Base-by-base conservation (phyloP, 2,329 filamentous ascomycete genomes). In the Oidium heveae region DNA sequence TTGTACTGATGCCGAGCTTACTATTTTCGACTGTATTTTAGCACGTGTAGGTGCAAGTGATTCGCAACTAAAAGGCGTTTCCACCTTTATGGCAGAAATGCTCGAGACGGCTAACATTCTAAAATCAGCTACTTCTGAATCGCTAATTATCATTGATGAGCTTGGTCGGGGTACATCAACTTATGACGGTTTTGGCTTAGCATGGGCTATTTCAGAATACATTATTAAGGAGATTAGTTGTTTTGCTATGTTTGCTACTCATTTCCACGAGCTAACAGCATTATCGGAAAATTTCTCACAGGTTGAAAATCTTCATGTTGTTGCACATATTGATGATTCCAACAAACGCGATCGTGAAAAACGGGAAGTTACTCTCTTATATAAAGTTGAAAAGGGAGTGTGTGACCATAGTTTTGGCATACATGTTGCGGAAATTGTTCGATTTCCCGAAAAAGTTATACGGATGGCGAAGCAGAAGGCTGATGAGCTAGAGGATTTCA, bases 51-150 rank as follows among this genome's bases (percentile, higher is more conserved):
- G 93, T 44, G 93, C 91, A 7, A 91, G 84, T 61, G 93, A 98
- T 68, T 94, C 86, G 7, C 91, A 96, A 67, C 81, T 98, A 58
- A 96, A 96, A 69, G 91, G 91, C 37, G 91, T 98, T 1, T 94
- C 86, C 3, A 98, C 91, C 0, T 98, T 98, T 68, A 98, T 98
- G 93, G 91, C 91, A 1, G 91, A 98, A 70, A 98, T 98, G 91
- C 76, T 98, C 22, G 91, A 98, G 67, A 98, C 91, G 1, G 87
- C 91, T 60, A 96, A 96, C 66, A 98, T 98, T 59, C 80, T 98
- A 64, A 96, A 96, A 70, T 93, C 86, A 0, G 91, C 91, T 1
- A 98, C 91, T 0, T 79, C 83, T 34, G 91, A 98, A 66, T 94
- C 86, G 4, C 76, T 98, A 54, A 96, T 98, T 69, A 96, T 98